Base-by-base conservation (phyloP, 495 filamentous ascomycete species). In the Xylaria sp. region DNA sequence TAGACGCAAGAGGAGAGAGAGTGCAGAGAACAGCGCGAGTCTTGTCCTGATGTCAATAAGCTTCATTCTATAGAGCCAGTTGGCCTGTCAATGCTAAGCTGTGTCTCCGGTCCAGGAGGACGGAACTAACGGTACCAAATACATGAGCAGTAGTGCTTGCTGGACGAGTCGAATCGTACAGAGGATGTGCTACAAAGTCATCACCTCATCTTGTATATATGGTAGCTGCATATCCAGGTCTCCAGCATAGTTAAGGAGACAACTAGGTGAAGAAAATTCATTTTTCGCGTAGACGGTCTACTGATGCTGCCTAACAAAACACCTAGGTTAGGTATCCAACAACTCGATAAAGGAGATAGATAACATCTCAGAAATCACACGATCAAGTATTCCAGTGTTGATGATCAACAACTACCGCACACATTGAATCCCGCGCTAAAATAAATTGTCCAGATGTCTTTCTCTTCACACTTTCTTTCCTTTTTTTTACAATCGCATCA, bases 351-450 rank as follows among this genome's bases (percentile, higher is more conserved):
- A 29, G 50, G 12, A 15, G 26, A 31, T 14, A 55, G 12, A 14
- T 3, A 17, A 15, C 29, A 12, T 6, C 52, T 31, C 14, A 31
- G 14, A 29, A 31, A 17, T 26, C 83, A 75, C 46, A 82, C 74
- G 35, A 61, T 75, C 19, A 82, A 46, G 12, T 40, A 29, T 64
- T 17, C 19, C 4, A 62, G 17, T 33, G 21, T 62, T 43, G 33
- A 7, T 62, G n/a, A 50, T 50, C 46, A 50, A 50, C 46, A 21
- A 24, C 46, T 5, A 9, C 7, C 24, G 1, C 46, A 24, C n/a
- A 50, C 24, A 24, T 8, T 53, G 15, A 53, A 52, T 52, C n/a
- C n/a, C n/a, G 5, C 6, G 0, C 21, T 19, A 26, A 53, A 26
- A 53, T 15, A n/a, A 50, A 53, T 15, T 6, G 12, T 55, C 14